These are phyloP conservation scores for Carpinus viminea DNA, from an alignment of 306 rosid genomes.

Conservation along the genomic window DNA sequence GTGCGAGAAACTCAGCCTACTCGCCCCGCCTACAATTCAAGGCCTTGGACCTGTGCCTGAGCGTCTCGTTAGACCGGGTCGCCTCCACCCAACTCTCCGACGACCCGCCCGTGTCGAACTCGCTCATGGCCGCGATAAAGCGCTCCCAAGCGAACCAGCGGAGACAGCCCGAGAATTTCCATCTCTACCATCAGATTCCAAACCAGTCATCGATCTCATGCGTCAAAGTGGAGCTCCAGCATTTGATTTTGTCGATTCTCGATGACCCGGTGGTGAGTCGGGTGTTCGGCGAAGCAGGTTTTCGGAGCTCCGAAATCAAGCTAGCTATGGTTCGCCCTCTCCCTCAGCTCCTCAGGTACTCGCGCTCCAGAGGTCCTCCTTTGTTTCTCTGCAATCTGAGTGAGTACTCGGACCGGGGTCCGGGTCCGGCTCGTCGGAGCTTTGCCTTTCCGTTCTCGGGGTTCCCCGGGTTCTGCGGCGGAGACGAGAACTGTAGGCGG, in stretches of 20 bases:
- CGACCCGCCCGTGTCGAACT: constrained; percentile 93
- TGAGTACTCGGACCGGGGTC: constrained; percentile 42
- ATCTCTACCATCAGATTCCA: constrained; percentile 58
- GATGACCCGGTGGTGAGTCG: constrained; percentile 97
- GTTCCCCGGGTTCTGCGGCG: constrained; percentile 17
- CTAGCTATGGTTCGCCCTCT: constrained; percentile 74
- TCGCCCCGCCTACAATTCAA: constrained; percentile 88
- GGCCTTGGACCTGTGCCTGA: constrained; percentile 82
- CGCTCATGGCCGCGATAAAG: constrained; percentile 96
- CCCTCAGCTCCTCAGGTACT: constrained; percentile 55
- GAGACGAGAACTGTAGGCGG: constrained; percentile 55
- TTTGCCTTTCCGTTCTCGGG: constrained; percentile 47
- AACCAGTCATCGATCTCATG: constrained; percentile 65
- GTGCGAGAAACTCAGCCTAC: constrained; percentile 77
- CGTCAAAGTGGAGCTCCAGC: constrained; percentile 87
- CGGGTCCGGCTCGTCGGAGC: constrained; percentile 43
- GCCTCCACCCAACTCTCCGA: constrained; percentile 54
- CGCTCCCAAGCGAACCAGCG: constrained; percentile 97
- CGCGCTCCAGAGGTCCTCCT: constrained; percentile 68
- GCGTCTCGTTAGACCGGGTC: constrained; percentile 81
- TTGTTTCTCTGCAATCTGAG: constrained; percentile 63
- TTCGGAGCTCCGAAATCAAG: constrained; percentile 94
- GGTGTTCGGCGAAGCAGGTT: constrained; percentile 92
- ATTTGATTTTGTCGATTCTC: constrained; percentile 71
- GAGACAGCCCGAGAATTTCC: constrained; percentile 83